Evolutionary conservation across 1,284 basidiomycete species (phyloP).

Genomic region (Schizophyllum amplum): DNA sequence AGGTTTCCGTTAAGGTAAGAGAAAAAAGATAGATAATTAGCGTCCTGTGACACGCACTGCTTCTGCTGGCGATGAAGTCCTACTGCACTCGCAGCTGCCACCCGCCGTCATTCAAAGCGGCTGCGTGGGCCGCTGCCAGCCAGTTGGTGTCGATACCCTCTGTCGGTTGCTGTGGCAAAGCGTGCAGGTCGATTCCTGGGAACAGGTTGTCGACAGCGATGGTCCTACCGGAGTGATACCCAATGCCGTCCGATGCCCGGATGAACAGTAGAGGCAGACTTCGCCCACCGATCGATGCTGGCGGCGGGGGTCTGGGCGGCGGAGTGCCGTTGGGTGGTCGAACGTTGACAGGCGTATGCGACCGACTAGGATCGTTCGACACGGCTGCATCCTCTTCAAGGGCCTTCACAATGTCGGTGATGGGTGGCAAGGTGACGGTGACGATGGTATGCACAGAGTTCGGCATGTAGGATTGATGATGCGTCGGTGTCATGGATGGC

Average conservation of each 20-base stretch:
- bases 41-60: too few species aligned
- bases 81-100: conserved; percentile 75
- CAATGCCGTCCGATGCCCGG: conserved; percentile 67
- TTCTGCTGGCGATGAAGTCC: conserved; percentile 10
- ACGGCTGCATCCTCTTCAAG: conserved; percentile 53
- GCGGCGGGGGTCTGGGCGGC: conserved; percentile 19
- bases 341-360: conserved; percentile 3
- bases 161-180: conserved; percentile 26
- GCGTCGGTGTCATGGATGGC: conserved; percentile 25
- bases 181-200: conserved; percentile 50
- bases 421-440: conserved; percentile 69
- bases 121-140: conserved; percentile 58
- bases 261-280: conserved; percentile 68
- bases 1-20: too few species aligned
- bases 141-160: conserved; percentile 47
- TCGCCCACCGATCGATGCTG: conserved; percentile 48
- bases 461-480: conserved; percentile 38
- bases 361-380: not conserved
- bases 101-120: conserved; percentile 48
- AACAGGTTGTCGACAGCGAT: conserved; percentile 79
- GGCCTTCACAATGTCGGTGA: conserved; percentile 64
- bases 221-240: conserved; percentile 78
- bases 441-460: conserved; percentile 64
- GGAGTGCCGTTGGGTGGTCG: conserved; percentile 6
- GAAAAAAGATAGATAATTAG: too few species aligned